Evolutionary conservation across 768 basidiomycete species (phyloP).

Genomic region (Lyophyllum shimeji): DNA sequence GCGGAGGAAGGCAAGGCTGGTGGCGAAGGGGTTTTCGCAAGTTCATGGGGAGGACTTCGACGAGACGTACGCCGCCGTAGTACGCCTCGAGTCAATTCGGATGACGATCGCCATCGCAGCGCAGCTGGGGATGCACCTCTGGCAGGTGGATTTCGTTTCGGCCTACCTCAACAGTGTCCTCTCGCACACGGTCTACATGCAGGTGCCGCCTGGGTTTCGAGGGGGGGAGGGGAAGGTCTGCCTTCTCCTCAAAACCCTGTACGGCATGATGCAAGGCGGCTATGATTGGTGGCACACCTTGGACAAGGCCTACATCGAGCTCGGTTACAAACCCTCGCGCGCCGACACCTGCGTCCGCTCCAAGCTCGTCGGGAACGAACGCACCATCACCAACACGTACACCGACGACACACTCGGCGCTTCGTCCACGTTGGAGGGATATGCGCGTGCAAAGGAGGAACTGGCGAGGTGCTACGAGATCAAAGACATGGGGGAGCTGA

Average conservation of each 20-base stretch:
- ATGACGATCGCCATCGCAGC: neutral
- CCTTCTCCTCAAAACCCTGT: conserved; percentile 16
- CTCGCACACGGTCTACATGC: conserved; percentile 14
- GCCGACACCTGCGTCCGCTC: neutral
- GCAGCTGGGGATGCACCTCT: conserved; percentile 11
- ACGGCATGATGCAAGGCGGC: conserved; percentile 17
- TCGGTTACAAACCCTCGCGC: conserved; percentile 7
- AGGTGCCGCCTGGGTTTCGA: conserved; percentile 12
- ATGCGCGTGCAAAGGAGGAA: neutral
- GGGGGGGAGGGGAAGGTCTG: conserved; percentile 18
- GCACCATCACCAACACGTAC: neutral
- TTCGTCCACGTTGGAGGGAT: neutral
- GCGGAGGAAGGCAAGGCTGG: conserved; percentile 25
- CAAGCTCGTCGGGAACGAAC: neutral
- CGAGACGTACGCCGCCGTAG: conserved; percentile 2
- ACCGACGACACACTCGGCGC: neutral
- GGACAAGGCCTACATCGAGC: neutral
- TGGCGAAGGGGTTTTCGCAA: conserved; percentile 29
- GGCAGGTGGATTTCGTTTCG: conserved; percentile 29
- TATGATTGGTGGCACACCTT: conserved; percentile 17
- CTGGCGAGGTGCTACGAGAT: neutral
- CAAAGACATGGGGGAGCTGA: neutral
- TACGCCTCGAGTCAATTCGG: neutral
- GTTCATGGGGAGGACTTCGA: conserved; percentile 30
- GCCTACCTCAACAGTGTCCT: conserved; percentile 32